A percentile compares a stretch with the other conserved stretches of the same genome.
phyloP scores from a whole-genome alignment of 331 rosid genomes.

The Phaseolus coccineus region DNA sequence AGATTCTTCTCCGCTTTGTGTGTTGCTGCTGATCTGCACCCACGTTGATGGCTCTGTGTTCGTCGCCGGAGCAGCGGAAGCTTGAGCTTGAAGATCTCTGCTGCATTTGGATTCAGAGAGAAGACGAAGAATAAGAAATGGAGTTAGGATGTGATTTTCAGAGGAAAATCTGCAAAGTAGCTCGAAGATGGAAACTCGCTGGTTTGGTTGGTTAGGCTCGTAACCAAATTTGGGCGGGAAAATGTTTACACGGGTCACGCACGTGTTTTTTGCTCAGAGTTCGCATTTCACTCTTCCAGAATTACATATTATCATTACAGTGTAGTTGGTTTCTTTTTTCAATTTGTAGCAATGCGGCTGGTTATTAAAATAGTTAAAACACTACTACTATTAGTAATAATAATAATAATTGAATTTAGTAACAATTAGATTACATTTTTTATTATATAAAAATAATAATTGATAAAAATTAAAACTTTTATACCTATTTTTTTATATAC shows the following conservation, averaged over 20 bases:
- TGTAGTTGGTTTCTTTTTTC: not conserved
- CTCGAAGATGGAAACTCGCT: not conserved
- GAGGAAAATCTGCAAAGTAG: not conserved
- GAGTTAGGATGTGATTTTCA: not conserved
- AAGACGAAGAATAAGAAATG: slow-evolving; percentile 7
- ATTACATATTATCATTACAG: no score
- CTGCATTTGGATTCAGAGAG: slow-evolving; percentile 50
- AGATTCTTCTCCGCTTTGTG: slow-evolving; percentile 42
- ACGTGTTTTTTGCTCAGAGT: no score
- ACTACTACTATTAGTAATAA: not conserved
- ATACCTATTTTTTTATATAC: no score
- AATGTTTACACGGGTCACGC: slow-evolving; percentile 26
- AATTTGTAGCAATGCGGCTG: not conserved
- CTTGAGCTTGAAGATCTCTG: slow-evolving; percentile 48
- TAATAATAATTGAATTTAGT: not conserved
- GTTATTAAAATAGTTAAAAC: not conserved
- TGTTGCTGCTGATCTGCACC: slow-evolving; percentile 40
- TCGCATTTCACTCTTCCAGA: no score
- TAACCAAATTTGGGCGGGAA: slow-evolving; percentile 57
- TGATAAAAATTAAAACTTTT: no score
- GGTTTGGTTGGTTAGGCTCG: slow-evolving; percentile 41
- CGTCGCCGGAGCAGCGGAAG: slow-evolving; percentile 44
- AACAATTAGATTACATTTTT: no score
- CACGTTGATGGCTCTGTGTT: slow-evolving; percentile 44
- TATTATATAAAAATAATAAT: no score